A percentile compares a stretch with the other conserved stretches of the same genome.
Evolutionary conservation across 2,329 filamentous ascomycete species (phyloP).

Genomic region (Chaetomium sp.): DNA sequence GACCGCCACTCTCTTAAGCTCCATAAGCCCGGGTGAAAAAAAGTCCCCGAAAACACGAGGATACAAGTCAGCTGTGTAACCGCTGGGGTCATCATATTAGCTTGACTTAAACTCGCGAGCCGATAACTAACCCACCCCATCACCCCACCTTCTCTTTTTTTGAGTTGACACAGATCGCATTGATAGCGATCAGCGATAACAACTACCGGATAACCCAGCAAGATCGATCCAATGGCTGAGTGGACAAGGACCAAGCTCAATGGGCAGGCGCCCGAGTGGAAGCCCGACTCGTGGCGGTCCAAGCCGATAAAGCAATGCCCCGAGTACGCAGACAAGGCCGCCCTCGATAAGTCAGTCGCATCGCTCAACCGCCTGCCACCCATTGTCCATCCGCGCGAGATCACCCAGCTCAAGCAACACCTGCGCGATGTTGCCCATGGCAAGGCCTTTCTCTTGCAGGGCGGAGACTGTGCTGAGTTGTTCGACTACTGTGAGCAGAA

Average conservation of each 20-base stretch:
- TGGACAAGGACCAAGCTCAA: slow-evolving; percentile 20
- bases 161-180: background rate
- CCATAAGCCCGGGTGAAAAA: slow-evolving; percentile 22
- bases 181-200: background rate
- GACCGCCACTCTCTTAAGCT: slow-evolving; percentile 1
- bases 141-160: background rate
- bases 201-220: slow-evolving; percentile 2
- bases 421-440: slow-evolving; percentile 86
- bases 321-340: slow-evolving; percentile 64
- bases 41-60: background rate
- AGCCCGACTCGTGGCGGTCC: slow-evolving; percentile 69
- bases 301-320: slow-evolving; percentile 80
- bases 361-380: slow-evolving; percentile 73
- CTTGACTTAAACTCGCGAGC: background rate
- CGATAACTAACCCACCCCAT: background rate
- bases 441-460: slow-evolving; percentile 91
- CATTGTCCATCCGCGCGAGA: slow-evolving; percentile 78
- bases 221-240: slow-evolving; percentile 24
- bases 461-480: slow-evolving; percentile 94
- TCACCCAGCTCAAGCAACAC: slow-evolving; percentile 74
- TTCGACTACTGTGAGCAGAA: slow-evolving; percentile 93
- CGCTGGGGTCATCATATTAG: background rate
- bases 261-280: slow-evolving; percentile 47
- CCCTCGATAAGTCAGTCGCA: slow-evolving; percentile 60
- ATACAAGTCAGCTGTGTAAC: background rate